Conservation (phyloP, 768 basidiomycete species). For the Russula lepida region DNA sequence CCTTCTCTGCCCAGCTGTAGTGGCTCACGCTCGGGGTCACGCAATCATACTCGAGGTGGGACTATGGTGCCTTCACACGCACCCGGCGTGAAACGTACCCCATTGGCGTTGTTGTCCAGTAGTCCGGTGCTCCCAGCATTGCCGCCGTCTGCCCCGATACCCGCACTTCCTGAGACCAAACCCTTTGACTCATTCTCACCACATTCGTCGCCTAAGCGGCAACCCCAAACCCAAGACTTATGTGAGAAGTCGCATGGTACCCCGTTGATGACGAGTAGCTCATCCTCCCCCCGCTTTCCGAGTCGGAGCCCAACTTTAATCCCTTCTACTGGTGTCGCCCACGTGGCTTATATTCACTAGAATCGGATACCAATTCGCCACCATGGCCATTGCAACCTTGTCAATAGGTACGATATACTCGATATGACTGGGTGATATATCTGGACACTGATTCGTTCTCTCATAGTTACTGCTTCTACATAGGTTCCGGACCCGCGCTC, state of each 20-base stretch:
- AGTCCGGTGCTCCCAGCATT: neutral
- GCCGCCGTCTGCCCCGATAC: neutral
- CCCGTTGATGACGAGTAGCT: slow-evolving; percentile 7
- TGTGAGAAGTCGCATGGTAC: slow-evolving; percentile 12
- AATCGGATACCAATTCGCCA: neutral
- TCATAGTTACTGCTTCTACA: slow-evolving; percentile 75
- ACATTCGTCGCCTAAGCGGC: neutral
- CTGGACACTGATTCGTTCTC: slow-evolving; percentile 13
- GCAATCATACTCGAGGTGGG: slow-evolving; percentile 15
- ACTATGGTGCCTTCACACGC: neutral
- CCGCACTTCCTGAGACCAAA: neutral
- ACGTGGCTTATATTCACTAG: neutral
- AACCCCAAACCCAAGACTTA: neutral
- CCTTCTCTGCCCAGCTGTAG: slow-evolving; percentile 5
- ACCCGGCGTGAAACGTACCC: slow-evolving; percentile 9
- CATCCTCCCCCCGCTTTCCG: slow-evolving; percentile 5
- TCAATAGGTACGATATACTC: slow-evolving; percentile 45
- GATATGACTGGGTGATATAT: neutral
- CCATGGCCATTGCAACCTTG: slow-evolving; percentile 45
- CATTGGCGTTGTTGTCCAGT: slow-evolving; percentile 8
- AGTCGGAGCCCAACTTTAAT: slow-evolving; percentile 13
- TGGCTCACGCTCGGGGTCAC: neutral
- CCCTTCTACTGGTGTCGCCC: neutral
- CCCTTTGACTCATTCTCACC: slow-evolving; percentile 18
- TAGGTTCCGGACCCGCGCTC: slow-evolving; percentile 43